A percentile compares a stretch with the other conserved stretches of the same genome.
Evolutionary conservation across 768 basidiomycete species (phyloP).

Genomic region (Tylopilus felleus): DNA sequence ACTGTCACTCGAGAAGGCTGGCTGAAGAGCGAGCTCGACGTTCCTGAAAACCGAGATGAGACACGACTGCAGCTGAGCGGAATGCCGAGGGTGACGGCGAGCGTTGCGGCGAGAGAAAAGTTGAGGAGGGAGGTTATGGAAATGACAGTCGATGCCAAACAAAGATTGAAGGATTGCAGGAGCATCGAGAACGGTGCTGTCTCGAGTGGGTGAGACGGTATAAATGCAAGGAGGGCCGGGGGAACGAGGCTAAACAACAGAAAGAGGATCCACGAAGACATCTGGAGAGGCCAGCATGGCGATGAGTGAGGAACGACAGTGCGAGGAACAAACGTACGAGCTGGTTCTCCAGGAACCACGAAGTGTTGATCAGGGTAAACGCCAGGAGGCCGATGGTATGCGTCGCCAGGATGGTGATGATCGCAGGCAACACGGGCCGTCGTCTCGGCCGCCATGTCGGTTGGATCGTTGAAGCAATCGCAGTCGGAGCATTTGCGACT

Average conservation of each 20-base stretch:
- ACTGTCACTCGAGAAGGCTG: background rate
- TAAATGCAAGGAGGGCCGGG: conserved; percentile 29
- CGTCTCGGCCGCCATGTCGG: conserved; percentile 28
- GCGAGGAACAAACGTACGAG: conserved; percentile 34
- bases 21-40: conserved; percentile 27
- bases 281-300: conserved; percentile 23
- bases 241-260: conserved; percentile 32
- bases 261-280: conserved; percentile 32
- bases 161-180: conserved; percentile 73
- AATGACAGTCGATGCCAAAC: conserved; percentile 81
- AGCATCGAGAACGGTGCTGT: conserved; percentile 43
- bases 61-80: conserved; percentile 54
- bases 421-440: conserved; percentile 52
- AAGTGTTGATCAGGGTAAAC: conserved; percentile 46
- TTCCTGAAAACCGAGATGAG: conserved; percentile 19
- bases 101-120: conserved; percentile 79
- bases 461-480: background rate
- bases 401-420: conserved; percentile 53
- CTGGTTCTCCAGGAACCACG: conserved; percentile 41
- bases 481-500: background rate
- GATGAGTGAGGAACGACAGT: background rate
- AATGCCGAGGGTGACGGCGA: conserved; percentile 62
- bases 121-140: conserved; percentile 87
- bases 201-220: conserved; percentile 24
- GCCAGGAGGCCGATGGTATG: conserved; percentile 52